Conservation (phyloP, 352 stramenopile genomes). For the Thraustochytrium striatum region DNA sequence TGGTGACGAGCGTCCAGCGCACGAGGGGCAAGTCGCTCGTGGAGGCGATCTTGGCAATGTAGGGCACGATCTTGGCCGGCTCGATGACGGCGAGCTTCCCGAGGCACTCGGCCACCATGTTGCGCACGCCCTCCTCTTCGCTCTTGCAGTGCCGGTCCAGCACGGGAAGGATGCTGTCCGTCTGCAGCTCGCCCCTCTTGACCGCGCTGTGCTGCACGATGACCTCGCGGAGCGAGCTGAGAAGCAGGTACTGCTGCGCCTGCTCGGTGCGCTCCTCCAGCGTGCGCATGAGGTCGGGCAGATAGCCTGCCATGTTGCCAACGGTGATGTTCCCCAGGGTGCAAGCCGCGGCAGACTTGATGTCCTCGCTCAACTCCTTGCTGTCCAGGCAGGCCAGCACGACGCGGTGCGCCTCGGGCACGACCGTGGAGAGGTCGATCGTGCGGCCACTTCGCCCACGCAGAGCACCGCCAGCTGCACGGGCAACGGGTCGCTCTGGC, state of each 20-base stretch:
- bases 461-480: slow-evolving; percentile 82
- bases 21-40: slow-evolving; percentile 53
- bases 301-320: slow-evolving; percentile 79
- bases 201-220: slow-evolving; percentile 66
- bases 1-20: slow-evolving; percentile 84
- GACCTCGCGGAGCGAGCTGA: slow-evolving; percentile 91
- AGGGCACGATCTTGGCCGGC: slow-evolving; percentile 72
- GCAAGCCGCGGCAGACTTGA: slow-evolving; percentile 91
- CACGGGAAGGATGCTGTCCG: slow-evolving; percentile 84
- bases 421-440: slow-evolving; percentile 70
- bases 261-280: slow-evolving; percentile 73
- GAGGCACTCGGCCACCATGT: slow-evolving; percentile 78
- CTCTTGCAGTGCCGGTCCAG: slow-evolving; percentile 81
- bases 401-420: neutral
- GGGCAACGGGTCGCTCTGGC: slow-evolving; percentile 52
- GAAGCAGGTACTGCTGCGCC: slow-evolving; percentile 90
- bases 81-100: slow-evolving; percentile 73
- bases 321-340: slow-evolving; percentile 91
- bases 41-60: slow-evolving; percentile 71
- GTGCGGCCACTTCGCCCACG: slow-evolving; percentile 88
- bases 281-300: slow-evolving; percentile 80
- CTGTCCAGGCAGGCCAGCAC: slow-evolving; percentile 65
- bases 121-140: slow-evolving; percentile 76
- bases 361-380: slow-evolving; percentile 73
- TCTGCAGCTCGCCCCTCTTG: slow-evolving; percentile 64